Evolutionary conservation across 805 yeast genomes (phyloP).

Genomic region (Saccharomycopsis oosterbeekiorum): DNA sequence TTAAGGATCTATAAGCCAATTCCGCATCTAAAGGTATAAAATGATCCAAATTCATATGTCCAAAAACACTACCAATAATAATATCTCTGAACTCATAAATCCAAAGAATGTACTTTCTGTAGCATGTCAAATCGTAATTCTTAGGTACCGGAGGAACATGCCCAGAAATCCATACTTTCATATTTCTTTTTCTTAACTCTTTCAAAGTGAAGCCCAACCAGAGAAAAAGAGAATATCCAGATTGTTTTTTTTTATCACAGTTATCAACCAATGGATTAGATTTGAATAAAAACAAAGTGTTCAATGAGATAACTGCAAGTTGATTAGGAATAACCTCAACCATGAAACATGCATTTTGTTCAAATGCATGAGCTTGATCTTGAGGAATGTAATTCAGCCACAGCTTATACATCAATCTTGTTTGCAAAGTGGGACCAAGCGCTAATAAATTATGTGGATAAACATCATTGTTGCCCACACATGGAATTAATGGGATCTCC

Average conservation of each 20-base stretch:
- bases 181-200: constrained; percentile 60
- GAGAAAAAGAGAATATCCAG: constrained; percentile 66
- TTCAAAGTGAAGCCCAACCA: constrained; percentile 72
- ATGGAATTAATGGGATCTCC: constrained; percentile 49
- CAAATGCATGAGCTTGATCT: constrained; percentile 65
- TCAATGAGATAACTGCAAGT: constrained; percentile 69
- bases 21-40: constrained; percentile 67
- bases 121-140: constrained; percentile 65
- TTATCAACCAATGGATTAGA: constrained; percentile 76
- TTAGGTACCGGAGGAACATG: constrained; percentile 84
- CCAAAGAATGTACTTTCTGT: constrained; percentile 72
- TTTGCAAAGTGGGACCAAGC: constrained; percentile 83
- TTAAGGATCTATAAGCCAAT: constrained; percentile 45
- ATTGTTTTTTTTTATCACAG: constrained; percentile 62
- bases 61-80: constrained; percentile 73
- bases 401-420: constrained; percentile 62
- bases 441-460: constrained; percentile 81
- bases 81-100: constrained; percentile 74
- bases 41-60: constrained; percentile 88
- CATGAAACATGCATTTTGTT: constrained; percentile 64
- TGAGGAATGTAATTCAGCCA: constrained; percentile 72
- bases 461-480: constrained; percentile 80
- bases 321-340: constrained; percentile 71
- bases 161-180: constrained; percentile 83
- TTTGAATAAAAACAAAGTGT: constrained; percentile 65